Evolutionary conservation across 345 rosid genomes (phyloP).

Genomic region (Camelina sativa): DNA sequence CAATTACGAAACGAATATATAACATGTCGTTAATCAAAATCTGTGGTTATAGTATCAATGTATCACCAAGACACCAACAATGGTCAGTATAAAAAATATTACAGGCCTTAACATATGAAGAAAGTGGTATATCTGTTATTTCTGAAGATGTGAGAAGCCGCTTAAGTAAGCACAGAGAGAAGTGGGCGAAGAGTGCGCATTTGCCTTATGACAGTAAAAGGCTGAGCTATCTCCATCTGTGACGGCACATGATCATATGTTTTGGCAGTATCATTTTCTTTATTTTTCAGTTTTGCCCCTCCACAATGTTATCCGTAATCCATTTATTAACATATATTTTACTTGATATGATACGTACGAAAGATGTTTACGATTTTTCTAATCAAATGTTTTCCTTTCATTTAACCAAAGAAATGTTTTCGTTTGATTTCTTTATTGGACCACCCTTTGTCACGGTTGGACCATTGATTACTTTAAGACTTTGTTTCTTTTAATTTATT

Average conservation of each 20-base stretch:
- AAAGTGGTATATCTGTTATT: constrained; percentile 15
- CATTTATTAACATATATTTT: background rate
- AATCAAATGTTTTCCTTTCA: background rate
- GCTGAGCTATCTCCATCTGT: constrained; percentile 30
- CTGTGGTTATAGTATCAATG: no score
- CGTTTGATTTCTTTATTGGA: constrained; percentile 21
- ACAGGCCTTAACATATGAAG: background rate
- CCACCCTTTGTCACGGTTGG: constrained; percentile 23
- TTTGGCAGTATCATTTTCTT: background rate
- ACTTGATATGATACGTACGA: background rate
- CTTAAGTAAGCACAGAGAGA: constrained; percentile 17
- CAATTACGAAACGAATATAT: no score
- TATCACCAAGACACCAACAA: no score
- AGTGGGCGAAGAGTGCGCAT: constrained; percentile 38
- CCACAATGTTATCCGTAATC: background rate
- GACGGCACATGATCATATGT: constrained; percentile 34
- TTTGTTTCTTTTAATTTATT: constrained; percentile 3
- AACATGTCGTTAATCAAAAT: no score
- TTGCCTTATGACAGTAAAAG: constrained; percentile 36
- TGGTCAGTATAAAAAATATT: no score
- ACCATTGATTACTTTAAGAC: background rate
- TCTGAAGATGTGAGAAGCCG: background rate
- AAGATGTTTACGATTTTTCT: background rate
- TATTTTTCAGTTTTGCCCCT: background rate
- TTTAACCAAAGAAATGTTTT: constrained; percentile 25